A percentile compares a stretch with the other conserved stretches of the same genome.
These are phyloP conservation scores for Amanita brunnescens DNA, from an alignment of 768 basidiomycete genomes.

Conservation along the genomic window DNA sequence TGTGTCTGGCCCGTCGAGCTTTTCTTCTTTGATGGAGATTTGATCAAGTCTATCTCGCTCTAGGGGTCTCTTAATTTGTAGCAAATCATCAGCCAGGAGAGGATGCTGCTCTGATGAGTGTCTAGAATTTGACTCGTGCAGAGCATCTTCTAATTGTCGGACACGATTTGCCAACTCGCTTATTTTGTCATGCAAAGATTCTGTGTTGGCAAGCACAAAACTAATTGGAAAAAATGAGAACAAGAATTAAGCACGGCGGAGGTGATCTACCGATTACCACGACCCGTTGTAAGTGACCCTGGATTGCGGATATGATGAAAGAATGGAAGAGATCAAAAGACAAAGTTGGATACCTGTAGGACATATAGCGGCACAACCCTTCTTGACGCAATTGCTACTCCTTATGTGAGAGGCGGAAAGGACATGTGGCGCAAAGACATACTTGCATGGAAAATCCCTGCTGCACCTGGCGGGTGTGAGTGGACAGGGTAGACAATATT, in stretches of 20 bases:
- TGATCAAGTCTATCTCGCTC: slow-evolving; percentile 46
- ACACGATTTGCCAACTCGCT: slow-evolving; percentile 53
- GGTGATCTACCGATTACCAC: slow-evolving; percentile 51
- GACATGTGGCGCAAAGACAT: slow-evolving; percentile 10
- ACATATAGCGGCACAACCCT: slow-evolving; percentile 54
- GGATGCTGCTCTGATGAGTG: slow-evolving; percentile 43
- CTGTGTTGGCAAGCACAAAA: slow-evolving; percentile 62
- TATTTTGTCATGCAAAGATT: slow-evolving; percentile 57
- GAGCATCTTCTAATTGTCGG: slow-evolving; percentile 52
- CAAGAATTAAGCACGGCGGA: not conserved
- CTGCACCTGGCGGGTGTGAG: slow-evolving; percentile 35
- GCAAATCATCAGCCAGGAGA: slow-evolving; percentile 47
- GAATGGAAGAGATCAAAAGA: slow-evolving; percentile 9
- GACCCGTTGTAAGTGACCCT: slow-evolving; percentile 68
- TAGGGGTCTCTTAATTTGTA: slow-evolving; percentile 58
- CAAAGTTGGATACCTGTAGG: slow-evolving; percentile 47
- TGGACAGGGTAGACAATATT: slow-evolving; percentile 8
- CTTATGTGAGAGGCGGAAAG: not conserved
- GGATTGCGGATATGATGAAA: not conserved
- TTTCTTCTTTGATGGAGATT: slow-evolving; percentile 27
- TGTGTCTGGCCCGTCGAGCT: slow-evolving; percentile 41
- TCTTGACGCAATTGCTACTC: slow-evolving; percentile 48
- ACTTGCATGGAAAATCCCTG: slow-evolving; percentile 62
- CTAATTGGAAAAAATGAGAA: slow-evolving; percentile 23
- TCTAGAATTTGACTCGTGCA: slow-evolving; percentile 32